Conservation (phyloP, 1,284 basidiomycete species). For the Cryptococcus depauperatus region DNA sequence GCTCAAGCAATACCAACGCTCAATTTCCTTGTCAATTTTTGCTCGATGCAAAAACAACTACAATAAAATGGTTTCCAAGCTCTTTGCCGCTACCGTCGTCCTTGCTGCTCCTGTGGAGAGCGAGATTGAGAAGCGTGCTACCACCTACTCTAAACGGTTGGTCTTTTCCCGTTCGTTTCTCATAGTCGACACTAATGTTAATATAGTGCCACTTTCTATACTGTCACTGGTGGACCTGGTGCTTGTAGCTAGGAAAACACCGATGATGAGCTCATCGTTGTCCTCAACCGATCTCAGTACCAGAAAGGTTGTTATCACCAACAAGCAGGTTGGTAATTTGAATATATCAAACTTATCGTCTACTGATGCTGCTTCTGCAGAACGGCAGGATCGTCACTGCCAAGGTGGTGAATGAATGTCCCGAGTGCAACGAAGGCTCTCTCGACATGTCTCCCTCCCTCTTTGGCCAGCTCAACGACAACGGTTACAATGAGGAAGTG, state of each 20-base stretch:
- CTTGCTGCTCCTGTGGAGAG: constrained; percentile 18
- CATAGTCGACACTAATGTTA: background rate
- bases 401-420: constrained; percentile 52
- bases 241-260: constrained; percentile 28
- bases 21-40: too few relatives aligned
- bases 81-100: constrained; percentile 21
- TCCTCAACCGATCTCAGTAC: constrained; percentile 32
- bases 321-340: constrained; percentile 38
- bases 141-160: constrained; percentile 18
- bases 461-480: constrained; percentile 40
- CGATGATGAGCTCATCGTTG: constrained; percentile 33
- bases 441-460: constrained; percentile 48
- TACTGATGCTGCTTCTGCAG: background rate
- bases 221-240: constrained; percentile 29
- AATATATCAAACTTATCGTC: background rate
- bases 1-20: too few relatives aligned
- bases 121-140: constrained; percentile 18
- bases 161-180: background rate
- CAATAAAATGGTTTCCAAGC: constrained; percentile 21
- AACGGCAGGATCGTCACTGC: constrained; percentile 56
- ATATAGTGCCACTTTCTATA: constrained; percentile 29
- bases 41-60: constrained; percentile 1
- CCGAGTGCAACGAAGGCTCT: constrained; percentile 44
- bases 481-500: constrained; percentile 34
- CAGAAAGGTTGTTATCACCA: constrained; percentile 57